These are phyloP conservation scores for Maudiozyma bulderi DNA, from an alignment of 805 yeast species.

Conservation along the genomic window DNA sequence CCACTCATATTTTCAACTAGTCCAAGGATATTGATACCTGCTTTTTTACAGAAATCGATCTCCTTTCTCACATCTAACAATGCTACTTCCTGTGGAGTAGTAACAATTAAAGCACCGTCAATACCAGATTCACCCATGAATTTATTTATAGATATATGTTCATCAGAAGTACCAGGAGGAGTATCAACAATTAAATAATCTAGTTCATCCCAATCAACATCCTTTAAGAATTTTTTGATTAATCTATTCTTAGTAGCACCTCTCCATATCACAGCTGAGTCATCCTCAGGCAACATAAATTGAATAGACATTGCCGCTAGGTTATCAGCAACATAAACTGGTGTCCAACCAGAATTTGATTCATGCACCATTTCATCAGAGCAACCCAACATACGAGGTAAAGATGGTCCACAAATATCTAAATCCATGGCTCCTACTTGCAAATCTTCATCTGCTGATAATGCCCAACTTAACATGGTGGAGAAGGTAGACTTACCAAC, in stretches of 20 bases:
- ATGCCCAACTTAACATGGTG: slow-evolving; percentile 92
- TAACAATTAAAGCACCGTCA: slow-evolving; percentile 90
- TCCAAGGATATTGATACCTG: slow-evolving; percentile 77
- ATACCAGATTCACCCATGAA: slow-evolving; percentile 83
- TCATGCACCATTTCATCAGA: slow-evolving; percentile 78
- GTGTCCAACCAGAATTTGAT: slow-evolving; percentile 91
- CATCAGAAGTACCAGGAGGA: slow-evolving; percentile 98
- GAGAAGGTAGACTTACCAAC: slow-evolving; percentile 97
- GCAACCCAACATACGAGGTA: slow-evolving; percentile 91
- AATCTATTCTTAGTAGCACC: slow-evolving; percentile 92
- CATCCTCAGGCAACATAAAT: slow-evolving; percentile 86
- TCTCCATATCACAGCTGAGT: slow-evolving; percentile 93
- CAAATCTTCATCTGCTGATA: slow-evolving; percentile 67
- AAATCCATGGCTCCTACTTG: slow-evolving; percentile 96
- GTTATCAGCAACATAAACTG: slow-evolving; percentile 91
- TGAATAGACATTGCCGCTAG: slow-evolving; percentile 93
- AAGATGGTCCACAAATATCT: slow-evolving; percentile 95
- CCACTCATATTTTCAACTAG: slow-evolving; percentile 97
- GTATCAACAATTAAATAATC: slow-evolving; percentile 90
- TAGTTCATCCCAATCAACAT: slow-evolving; percentile 78
- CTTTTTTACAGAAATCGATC: slow-evolving; percentile 88
- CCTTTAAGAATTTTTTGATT: slow-evolving; percentile 86
- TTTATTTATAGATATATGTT: slow-evolving; percentile 82
- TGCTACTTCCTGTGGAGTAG: slow-evolving; percentile 98
- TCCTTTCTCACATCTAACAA: slow-evolving; percentile 91